A percentile compares a stretch with the other conserved stretches of the same genome.
Conservation (phyloP, 345 rosid genomes). For the Reutealis trisperma region DNA sequence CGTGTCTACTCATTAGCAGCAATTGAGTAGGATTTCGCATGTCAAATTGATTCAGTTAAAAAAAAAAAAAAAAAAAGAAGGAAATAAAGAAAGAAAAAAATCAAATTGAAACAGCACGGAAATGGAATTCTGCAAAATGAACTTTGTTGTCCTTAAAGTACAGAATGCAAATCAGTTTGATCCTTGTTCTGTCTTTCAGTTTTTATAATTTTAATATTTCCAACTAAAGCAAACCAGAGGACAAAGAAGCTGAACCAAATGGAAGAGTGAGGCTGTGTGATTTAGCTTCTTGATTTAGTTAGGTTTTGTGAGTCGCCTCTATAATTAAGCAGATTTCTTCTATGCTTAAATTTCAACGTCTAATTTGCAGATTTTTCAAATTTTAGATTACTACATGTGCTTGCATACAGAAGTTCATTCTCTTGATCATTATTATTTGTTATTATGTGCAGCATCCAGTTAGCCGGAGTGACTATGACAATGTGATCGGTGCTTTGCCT, state of each 20-base stretch:
- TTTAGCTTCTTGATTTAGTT: not conserved
- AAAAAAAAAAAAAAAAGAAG: too few relatives aligned
- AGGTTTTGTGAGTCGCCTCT: not conserved
- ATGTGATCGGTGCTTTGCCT: constrained; percentile 79
- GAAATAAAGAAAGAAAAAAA: not conserved
- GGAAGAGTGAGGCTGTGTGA: not conserved
- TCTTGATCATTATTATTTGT: not conserved
- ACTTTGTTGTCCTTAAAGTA: not conserved
- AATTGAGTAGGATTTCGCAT: not conserved
- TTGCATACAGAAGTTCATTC: not conserved
- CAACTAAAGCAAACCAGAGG: not conserved
- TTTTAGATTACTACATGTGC: not conserved
- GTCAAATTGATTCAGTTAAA: not conserved
- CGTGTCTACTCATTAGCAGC: not conserved
- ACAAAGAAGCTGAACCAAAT: not conserved
- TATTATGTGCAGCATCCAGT: constrained; percentile 51
- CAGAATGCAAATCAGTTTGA: not conserved
- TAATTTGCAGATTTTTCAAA: not conserved
- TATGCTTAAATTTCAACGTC: not conserved
- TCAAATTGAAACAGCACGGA: not conserved
- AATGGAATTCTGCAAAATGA: not conserved
- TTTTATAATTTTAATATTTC: not conserved
- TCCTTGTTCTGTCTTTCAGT: not conserved
- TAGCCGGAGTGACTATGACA: constrained; percentile 83
- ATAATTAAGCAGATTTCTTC: not conserved